Evolutionary conservation across 1,139 yeast genomes (phyloP).

Genomic region (Kodamaea plutei): DNA sequence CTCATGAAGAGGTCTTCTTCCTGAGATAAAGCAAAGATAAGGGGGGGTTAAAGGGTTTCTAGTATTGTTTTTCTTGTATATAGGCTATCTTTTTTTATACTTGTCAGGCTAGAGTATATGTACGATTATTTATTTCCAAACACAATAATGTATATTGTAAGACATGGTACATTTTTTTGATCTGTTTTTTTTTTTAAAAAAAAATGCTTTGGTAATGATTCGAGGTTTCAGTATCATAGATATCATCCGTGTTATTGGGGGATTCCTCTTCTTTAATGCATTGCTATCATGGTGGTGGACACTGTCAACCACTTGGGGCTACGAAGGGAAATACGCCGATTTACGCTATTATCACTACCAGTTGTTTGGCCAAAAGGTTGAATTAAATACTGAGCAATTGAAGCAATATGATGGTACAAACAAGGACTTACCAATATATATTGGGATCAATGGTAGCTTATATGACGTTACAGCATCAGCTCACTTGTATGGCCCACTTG

Average conservation of each 20-base stretch:
- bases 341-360: constrained; percentile 28
- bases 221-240: constrained; percentile 35
- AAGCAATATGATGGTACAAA: constrained; percentile 52
- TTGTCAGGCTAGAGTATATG: too few species aligned
- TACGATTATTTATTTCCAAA: too few species aligned
- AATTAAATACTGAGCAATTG: constrained; percentile 47
- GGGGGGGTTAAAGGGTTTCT: too few species aligned
- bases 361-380: constrained; percentile 10
- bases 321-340: constrained; percentile 50
- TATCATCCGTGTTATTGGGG: constrained; percentile 41
- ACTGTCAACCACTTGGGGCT: constrained; percentile 49
- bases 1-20: constrained; percentile 29
- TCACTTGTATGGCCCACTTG: constrained; percentile 60
- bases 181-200: too few species aligned
- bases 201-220: too few species aligned
- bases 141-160: too few species aligned
- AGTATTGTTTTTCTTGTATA: too few species aligned
- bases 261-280: constrained; percentile 45
- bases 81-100: too few species aligned
- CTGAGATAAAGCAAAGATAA: constrained; percentile 2
- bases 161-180: too few species aligned
- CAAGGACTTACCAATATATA: constrained; percentile 49
- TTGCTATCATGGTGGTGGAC: constrained; percentile 51
- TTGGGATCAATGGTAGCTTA: constrained; percentile 64
- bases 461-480: constrained; percentile 63